Base-by-base conservation (phyloP, 352 stramenopile species). In the Phytophthora quininea region DNA sequence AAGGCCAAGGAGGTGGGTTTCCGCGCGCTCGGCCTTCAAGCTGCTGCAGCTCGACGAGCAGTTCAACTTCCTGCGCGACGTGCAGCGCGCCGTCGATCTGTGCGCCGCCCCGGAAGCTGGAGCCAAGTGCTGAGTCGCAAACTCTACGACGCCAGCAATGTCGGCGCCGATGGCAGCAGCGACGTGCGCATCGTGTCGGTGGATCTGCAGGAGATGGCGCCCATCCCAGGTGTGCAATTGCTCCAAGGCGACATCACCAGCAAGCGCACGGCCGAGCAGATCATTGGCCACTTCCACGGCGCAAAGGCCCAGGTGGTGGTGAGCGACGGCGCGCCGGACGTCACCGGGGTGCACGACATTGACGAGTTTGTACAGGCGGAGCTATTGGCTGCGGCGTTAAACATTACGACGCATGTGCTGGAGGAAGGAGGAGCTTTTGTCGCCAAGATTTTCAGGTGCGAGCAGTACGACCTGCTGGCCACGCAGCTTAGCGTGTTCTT, bases 261-360 rank as follows among this genome's bases (percentile, higher is more conserved):
- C 8, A 89, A 97, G 59, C 84, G 90, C 53, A 99, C 97, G n/a
- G 97, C 97, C 1, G 84, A 97, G 65, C 76, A 93, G 59, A 99
- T 99, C 71, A 97, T 99, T 58, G 48, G 81, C 32, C 78, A 98
- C 71, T 99, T 99, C 73, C 63, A 91, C 24, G 97, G 97, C 24
- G 62, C 93, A 29, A 91, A 97, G 47, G 97, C 97, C 10, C 95
- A 99, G 70, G 74, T 99, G 8, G 97, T 99, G 4, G 92, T 99
- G 46, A 99, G 96, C 58, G 98, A 99, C 74, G 98, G 98, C 49
- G 98, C 98, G 10, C 98, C 98, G 0, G 98, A 99, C 72, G 98
- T 99, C n/a, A 99, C 97, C 3, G 97, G 98, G n/a, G 87, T 99
- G 29, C 98, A 99, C 70, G 97, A 99, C 65, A 96, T 99, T 33